These are phyloP conservation scores for Coniophora puteana DNA, from an alignment of 1,284 basidiomycete species.

Conservation along the genomic window DNA sequence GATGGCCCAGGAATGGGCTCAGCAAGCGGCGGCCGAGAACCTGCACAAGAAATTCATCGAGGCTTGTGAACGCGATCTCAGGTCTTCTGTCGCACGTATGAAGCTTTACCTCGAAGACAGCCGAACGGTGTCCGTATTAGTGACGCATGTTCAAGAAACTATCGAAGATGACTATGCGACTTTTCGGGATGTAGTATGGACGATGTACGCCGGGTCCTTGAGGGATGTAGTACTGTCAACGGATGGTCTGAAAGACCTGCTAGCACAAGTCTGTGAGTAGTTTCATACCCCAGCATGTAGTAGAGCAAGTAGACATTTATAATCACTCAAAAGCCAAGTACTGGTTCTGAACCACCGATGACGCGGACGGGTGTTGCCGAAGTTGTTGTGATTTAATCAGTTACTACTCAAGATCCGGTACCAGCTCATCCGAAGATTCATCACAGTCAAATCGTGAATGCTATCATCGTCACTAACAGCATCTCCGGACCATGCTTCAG, in stretches of 20 bases:
- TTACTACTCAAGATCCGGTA: too few relatives aligned
- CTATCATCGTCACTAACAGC: too few relatives aligned
- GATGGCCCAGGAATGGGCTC: conserved; percentile 36
- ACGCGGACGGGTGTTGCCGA: too few relatives aligned
- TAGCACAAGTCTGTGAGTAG: too few relatives aligned
- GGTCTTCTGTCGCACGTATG: conserved; percentile 49
- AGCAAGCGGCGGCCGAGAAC: conserved; percentile 43
- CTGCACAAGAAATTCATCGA: conserved; percentile 53
- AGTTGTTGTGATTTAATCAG: too few relatives aligned
- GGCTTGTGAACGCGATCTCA: conserved; percentile 54
- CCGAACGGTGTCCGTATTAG: conserved; percentile 71
- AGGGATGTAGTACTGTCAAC: conserved; percentile 32
- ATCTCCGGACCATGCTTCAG: conserved; percentile 21
- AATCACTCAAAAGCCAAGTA: too few relatives aligned
- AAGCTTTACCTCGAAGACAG: conserved; percentile 77
- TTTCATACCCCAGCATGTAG: too few relatives aligned
- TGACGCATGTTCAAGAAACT: conserved; percentile 74
- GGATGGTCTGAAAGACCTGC: conserved; percentile 33
- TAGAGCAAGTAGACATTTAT: too few relatives aligned
- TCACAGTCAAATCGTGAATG: too few relatives aligned
- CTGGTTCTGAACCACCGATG: too few relatives aligned
- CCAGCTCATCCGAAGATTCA: too few relatives aligned
- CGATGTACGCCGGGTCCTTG: conserved; percentile 36
- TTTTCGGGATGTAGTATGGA: conserved; percentile 53
- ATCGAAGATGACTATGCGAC: conserved; percentile 70